Evolutionary conservation across 495 filamentous ascomycete species (phyloP).

Genomic region (Amniculicola lignicola): DNA sequence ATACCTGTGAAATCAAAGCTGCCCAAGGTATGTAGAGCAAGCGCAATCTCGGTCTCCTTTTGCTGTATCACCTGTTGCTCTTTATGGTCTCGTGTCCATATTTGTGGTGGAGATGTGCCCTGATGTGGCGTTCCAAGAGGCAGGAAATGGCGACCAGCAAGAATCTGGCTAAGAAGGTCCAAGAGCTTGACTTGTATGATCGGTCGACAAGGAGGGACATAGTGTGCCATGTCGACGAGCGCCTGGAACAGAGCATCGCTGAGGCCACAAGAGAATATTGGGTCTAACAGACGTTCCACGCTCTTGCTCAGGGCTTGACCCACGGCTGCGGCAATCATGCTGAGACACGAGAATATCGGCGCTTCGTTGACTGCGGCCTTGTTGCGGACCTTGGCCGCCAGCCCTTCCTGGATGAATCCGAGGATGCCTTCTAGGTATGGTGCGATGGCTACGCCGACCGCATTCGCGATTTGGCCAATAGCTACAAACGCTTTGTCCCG

Average conservation of each 20-base stretch:
- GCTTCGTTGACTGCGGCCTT: conserved; percentile 60
- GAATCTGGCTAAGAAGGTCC: conserved; percentile 89
- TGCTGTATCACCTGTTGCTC: conserved; percentile 69
- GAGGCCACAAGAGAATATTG: conserved; percentile 93
- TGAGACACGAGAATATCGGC: conserved; percentile 98
- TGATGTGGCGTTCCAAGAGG: conserved; percentile 82
- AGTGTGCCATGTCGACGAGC: conserved; percentile 96
- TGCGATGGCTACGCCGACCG: conserved; percentile 87
- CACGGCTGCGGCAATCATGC: conserved; percentile 89
- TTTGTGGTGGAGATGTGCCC: conserved; percentile 57
- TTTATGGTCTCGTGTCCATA: conserved; percentile 80
- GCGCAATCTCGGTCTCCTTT: conserved; percentile 80
- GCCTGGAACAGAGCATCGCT: conserved; percentile 91
- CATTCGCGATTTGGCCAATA: conserved; percentile 93
- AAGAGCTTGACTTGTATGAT: conserved; percentile 91
- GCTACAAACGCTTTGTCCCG: conserved; percentile 85
- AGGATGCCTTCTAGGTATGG: conserved; percentile 93
- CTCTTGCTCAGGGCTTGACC: conserved; percentile 97
- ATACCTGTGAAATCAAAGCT: conserved; percentile 95
- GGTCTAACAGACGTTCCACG: conserved; percentile 91
- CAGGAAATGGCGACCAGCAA: conserved; percentile 86
- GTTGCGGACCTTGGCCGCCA: conserved; percentile 69
- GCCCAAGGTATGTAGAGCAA: conserved; percentile 87
- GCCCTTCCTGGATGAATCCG: conserved; percentile 83
- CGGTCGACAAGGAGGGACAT: conserved; percentile 89